A percentile compares a stretch with the other conserved stretches of the same genome.
Conservation (phyloP, 2,329 filamentous ascomycete species). For the Colletotrichum sp. region DNA sequence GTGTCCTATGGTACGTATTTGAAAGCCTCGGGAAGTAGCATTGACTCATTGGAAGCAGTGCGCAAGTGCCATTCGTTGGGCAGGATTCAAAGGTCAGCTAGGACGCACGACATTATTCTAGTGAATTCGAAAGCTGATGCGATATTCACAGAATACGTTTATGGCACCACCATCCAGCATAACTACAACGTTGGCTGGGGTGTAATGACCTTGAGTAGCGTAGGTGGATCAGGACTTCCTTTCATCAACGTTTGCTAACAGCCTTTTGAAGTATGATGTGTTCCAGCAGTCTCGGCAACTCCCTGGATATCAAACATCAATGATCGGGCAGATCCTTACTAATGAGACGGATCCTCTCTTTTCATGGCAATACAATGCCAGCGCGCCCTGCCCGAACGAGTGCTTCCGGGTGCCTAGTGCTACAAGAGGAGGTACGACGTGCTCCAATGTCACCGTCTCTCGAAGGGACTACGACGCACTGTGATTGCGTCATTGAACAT, state of each 20-base stretch:
- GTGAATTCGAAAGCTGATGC: not conserved
- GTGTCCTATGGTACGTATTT: conserved; percentile 50
- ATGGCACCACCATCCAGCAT: conserved; percentile 53
- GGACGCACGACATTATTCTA: no score
- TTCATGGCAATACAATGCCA: conserved; percentile 55
- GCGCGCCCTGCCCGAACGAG: conserved; percentile 9
- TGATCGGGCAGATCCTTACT: conserved; percentile 50
- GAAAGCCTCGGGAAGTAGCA: not conserved
- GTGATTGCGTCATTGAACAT: not conserved
- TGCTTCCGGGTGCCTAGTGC: conserved; percentile 6
- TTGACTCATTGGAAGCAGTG: conserved; percentile 36
- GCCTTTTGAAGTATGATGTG: conserved; percentile 45
- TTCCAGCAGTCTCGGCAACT: conserved; percentile 48
- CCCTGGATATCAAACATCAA: conserved; percentile 31
- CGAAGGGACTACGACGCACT: not conserved
- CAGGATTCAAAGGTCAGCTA: conserved; percentile 45
- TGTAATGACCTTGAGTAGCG: conserved; percentile 10
- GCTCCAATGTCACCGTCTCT: not conserved
- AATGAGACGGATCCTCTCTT: conserved; percentile 62
- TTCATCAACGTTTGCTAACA: not conserved
- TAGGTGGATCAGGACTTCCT: not conserved
- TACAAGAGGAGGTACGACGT: not conserved
- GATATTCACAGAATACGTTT: conserved; percentile 50
- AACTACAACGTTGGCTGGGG: conserved; percentile 34
- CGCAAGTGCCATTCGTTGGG: conserved; percentile 60